phyloP scores from a whole-genome alignment of 176 grass and related monocot genomes.

The Coix lacrymajobi region DNA sequence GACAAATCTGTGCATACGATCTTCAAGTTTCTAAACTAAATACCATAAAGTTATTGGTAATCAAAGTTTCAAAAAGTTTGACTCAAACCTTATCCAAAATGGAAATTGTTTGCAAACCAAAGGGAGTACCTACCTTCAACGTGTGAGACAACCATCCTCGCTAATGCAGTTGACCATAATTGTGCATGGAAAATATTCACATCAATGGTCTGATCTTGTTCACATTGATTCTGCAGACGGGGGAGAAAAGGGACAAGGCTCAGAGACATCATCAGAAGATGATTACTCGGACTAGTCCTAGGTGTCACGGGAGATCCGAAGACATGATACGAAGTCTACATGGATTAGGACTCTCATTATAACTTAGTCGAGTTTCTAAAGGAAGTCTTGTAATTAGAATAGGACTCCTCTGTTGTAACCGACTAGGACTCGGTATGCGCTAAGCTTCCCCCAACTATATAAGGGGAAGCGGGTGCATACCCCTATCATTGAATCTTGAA shows the following conservation, averaged over 20 bases:
- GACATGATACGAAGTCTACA: too few species aligned
- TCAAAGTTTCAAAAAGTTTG: neutral
- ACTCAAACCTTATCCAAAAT: neutral
- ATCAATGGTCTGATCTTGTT: conserved; percentile 14
- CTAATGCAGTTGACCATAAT: conserved; percentile 25
- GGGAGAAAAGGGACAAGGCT: conserved; percentile 81
- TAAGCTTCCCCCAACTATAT: too few species aligned
- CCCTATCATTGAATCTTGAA: too few species aligned
- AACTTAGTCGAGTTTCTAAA: too few species aligned
- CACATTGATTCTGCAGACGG: conserved; percentile 41
- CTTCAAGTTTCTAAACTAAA: neutral
- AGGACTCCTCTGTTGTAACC: too few species aligned
- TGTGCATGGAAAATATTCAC: neutral
- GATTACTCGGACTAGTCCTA: too few species aligned
- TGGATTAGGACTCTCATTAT: too few species aligned
- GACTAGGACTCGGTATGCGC: too few species aligned
- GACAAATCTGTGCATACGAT: neutral
- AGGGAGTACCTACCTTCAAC: neutral
- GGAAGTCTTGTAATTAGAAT: too few species aligned
- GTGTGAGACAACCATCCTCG: conserved; percentile 15
- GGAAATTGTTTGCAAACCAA: neutral
- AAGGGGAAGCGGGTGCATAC: too few species aligned
- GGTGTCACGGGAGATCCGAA: too few species aligned
- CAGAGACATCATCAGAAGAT: too few species aligned
- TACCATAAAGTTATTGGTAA: neutral